Evolutionary conservation across 305 asterid species (phyloP).

Genomic region (Fraxinus sp.): DNA sequence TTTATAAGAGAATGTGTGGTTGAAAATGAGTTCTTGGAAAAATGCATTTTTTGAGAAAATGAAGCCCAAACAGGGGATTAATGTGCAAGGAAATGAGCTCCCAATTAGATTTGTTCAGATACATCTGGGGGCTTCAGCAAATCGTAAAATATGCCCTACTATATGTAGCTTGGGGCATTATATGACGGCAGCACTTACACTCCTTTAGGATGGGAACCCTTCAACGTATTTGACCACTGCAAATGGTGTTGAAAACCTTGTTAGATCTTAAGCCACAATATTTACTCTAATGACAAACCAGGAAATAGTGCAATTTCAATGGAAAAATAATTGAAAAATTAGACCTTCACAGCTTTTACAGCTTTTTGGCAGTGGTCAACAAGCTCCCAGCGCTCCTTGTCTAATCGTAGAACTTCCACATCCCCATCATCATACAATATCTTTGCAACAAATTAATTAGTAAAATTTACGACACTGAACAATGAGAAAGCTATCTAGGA

Average conservation of each 20-base stretch:
- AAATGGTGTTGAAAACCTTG: slow-evolving; percentile 28
- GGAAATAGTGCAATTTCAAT: slow-evolving; percentile 2
- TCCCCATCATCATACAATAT: slow-evolving; percentile 86
- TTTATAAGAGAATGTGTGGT: not conserved
- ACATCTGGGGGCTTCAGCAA: not conserved
- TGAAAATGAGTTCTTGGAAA: not conserved
- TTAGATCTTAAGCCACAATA: slow-evolving; percentile 35
- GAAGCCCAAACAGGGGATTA: not conserved
- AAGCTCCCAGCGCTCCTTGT: slow-evolving; percentile 85
- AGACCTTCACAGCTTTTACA: slow-evolving; percentile 48
- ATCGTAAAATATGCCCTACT: not conserved
- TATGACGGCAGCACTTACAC: slow-evolving; percentile 52
- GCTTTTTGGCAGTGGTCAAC: slow-evolving; percentile 44
- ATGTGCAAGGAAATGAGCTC: not conserved
- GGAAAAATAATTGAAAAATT: slow-evolving; percentile 8
- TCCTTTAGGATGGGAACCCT: slow-evolving; percentile 46
- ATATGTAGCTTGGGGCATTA: not conserved
- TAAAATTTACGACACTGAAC: not conserved
- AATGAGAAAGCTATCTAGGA: not conserved
- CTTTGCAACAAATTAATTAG: slow-evolving; percentile 36
- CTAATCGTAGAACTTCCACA: slow-evolving; percentile 91
- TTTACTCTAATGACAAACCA: slow-evolving; percentile 1
- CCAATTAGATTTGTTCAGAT: not conserved
- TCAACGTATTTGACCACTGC: slow-evolving; percentile 65
- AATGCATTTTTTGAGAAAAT: not conserved